Evolutionary conservation across 345 rosid species (phyloP).

Genomic region (Lenwebbia sp.): DNA sequence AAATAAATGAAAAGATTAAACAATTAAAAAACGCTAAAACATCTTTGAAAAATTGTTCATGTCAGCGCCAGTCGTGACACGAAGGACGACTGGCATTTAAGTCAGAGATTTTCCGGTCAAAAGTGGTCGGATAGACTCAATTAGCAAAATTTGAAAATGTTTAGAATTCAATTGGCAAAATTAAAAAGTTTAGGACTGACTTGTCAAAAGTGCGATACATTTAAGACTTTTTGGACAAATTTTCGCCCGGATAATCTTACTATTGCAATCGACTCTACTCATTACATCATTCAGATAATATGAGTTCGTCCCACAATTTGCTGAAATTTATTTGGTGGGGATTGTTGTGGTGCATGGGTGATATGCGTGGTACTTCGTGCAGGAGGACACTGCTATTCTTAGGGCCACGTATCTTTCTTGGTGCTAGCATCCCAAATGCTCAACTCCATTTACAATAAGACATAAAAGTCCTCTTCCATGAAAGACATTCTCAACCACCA

Average conservation of each 20-base stretch:
- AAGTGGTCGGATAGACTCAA: fast-evolving
- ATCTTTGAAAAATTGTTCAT: no score
- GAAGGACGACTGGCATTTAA: no score
- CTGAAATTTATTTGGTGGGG: neutral
- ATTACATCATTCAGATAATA: neutral
- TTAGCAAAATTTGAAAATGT: neutral
- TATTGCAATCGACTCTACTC: neutral
- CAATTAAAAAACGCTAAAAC: no score
- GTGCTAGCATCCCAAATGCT: neutral
- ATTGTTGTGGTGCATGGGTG: neutral
- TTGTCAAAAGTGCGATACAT: fast-evolving
- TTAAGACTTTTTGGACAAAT: neutral
- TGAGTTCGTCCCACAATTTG: neutral
- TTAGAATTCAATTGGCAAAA: neutral
- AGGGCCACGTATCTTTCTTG: neutral
- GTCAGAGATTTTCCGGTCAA: fast-evolving
- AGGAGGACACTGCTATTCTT: neutral
- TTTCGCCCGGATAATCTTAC: neutral
- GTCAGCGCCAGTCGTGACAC: no score
- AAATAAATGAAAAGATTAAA: no score
- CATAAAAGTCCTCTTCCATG: neutral
- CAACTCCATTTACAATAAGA: neutral
- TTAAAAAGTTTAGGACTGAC: fast-evolving
- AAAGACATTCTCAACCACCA: neutral
- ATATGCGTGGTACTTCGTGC: neutral